These are phyloP conservation scores for Oryza rufipogon DNA, from an alignment of 176 grass and related monocot species.

Conservation along the genomic window DNA sequence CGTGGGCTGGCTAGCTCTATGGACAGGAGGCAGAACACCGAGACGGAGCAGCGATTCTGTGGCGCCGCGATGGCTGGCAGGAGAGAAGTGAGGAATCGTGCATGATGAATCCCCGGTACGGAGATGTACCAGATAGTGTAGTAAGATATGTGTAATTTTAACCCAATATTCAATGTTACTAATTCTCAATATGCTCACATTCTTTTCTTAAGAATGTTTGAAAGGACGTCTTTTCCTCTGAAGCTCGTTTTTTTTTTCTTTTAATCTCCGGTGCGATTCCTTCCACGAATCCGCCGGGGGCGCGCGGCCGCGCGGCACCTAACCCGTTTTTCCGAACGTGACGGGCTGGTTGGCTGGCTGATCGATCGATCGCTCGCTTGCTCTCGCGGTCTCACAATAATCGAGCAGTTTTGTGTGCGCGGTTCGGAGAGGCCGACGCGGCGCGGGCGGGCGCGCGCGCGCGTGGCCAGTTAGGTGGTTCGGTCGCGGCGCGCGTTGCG, in stretches of 20 bases:
- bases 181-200: too few relatives aligned
- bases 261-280: background rate
- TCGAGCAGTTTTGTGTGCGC: background rate
- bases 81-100: background rate
- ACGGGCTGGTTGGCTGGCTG: too few relatives aligned
- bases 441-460: too few relatives aligned
- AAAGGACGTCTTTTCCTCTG: too few relatives aligned
- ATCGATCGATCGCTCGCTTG: background rate
- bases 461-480: background rate
- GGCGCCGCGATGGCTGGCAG: background rate
- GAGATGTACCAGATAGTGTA: too few relatives aligned
- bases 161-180: too few relatives aligned
- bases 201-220: too few relatives aligned
- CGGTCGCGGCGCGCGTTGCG: too few relatives aligned
- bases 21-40: background rate
- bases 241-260: too few relatives aligned
- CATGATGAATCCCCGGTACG: background rate
- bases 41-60: background rate
- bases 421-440: background rate
- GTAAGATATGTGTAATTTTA: too few relatives aligned
- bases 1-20: background rate
- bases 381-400: background rate
- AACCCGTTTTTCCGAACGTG: background rate
- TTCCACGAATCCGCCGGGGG: background rate
- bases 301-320: background rate